These are phyloP conservation scores for Ajuga reptans DNA, from an alignment of 305 asterid species.

Conservation along the genomic window DNA sequence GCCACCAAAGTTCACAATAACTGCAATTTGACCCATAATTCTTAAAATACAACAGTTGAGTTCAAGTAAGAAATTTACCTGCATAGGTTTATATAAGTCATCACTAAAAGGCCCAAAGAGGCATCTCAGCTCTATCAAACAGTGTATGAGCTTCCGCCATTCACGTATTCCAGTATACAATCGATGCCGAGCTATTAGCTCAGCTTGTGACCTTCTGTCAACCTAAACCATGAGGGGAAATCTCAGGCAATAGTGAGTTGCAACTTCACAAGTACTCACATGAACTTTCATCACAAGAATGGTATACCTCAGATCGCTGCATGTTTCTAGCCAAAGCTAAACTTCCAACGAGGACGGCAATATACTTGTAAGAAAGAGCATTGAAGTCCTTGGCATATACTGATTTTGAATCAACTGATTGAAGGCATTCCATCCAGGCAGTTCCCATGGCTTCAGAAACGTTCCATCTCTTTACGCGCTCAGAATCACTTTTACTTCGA, in stretches of 20 bases:
- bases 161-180: constrained; percentile 77
- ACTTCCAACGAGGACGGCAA: constrained; percentile 96
- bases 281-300: constrained; percentile 23
- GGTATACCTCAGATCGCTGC: constrained; percentile 89
- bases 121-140: constrained; percentile 78
- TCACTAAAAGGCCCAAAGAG: constrained; percentile 83
- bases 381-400: constrained; percentile 92
- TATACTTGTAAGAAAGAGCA: constrained; percentile 83
- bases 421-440: constrained; percentile 97
- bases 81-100: constrained; percentile 60
- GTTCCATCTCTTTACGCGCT: constrained; percentile 95
- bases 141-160: constrained; percentile 95
- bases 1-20: constrained; percentile 23
- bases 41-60: constrained; percentile 20
- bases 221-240: constrained; percentile 45
- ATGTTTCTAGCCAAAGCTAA: constrained; percentile 96
- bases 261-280: constrained; percentile 12
- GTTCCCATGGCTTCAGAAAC: constrained; percentile 96
- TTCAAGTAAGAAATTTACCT: constrained; percentile 45
- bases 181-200: constrained; percentile 63
- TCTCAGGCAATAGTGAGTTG: constrained; percentile 17
- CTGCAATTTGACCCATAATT: constrained; percentile 16
- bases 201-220: constrained; percentile 91
- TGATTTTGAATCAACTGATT: constrained; percentile 83
- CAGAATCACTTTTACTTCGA: constrained; percentile 70